Percentiles rank a stretch among this genome's conserved stretches.
These are phyloP conservation scores for Mycena leptocephala DNA, from an alignment of 768 basidiomycete species.

Conservation along the genomic window DNA sequence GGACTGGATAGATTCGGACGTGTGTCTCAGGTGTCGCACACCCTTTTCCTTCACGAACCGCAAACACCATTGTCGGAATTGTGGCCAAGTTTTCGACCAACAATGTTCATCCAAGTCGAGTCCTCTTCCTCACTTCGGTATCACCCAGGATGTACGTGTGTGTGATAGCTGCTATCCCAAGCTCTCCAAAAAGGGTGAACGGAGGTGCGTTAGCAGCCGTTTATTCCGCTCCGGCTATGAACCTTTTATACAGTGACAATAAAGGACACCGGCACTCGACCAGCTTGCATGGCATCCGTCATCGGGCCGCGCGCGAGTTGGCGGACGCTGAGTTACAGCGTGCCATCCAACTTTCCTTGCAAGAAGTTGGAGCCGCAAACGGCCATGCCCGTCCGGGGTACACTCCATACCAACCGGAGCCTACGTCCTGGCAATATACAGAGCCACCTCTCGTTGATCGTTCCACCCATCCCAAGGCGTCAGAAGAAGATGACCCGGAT, in stretches of 20 bases:
- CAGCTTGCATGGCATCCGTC: conserved; percentile 69
- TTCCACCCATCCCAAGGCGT: conserved; percentile 60
- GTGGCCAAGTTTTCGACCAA: conserved; percentile 97
- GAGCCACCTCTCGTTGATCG: conserved; percentile 82
- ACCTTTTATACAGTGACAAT: conserved; percentile 55
- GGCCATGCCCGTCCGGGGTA: conserved; percentile 75
- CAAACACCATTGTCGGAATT: conserved; percentile 98
- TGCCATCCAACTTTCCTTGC: conserved; percentile 92
- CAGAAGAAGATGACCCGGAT: conserved; percentile 93
- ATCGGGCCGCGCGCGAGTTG: conserved; percentile 71
- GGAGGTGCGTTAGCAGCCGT: conserved; percentile 56
- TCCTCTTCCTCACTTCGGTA: conserved; percentile 94
- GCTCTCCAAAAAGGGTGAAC: conserved; percentile 76
- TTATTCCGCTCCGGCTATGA: not conserved
- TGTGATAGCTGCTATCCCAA: conserved; percentile 94
- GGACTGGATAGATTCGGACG: conserved; percentile 97
- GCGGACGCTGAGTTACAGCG: conserved; percentile 93
- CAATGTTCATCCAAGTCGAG: conserved; percentile 90
- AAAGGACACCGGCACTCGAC: conserved; percentile 70
- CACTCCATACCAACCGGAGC: conserved; percentile 73
- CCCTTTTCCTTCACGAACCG: conserved; percentile 96
- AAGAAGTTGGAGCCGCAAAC: conserved; percentile 75
- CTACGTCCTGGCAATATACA: conserved; percentile 72
- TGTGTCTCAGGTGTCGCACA: conserved; percentile 93
- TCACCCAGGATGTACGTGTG: conserved; percentile 92